These are phyloP conservation scores for Imleria badia DNA, from an alignment of 768 basidiomycete species.

Conservation along the genomic window DNA sequence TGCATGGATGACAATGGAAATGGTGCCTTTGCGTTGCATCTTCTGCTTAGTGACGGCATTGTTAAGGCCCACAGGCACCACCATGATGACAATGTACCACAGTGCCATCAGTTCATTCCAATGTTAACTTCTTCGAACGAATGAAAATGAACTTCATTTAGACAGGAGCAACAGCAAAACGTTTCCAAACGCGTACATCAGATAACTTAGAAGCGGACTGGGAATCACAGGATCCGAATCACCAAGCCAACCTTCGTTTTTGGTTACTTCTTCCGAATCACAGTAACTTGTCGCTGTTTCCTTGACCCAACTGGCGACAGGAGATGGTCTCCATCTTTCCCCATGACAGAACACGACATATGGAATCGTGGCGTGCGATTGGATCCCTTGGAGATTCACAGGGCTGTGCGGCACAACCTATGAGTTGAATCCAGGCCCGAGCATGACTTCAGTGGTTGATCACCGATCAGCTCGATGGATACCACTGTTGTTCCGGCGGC, in stretches of 20 bases:
- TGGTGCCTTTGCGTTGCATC: not conserved
- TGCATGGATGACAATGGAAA: not conserved
- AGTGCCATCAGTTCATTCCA: not conserved
- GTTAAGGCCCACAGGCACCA: not conserved
- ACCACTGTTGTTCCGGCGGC: not conserved
- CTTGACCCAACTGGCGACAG: not conserved
- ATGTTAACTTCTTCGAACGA: not conserved
- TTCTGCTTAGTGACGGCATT: not conserved
- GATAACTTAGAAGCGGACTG: not conserved
- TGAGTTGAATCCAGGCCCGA: not conserved
- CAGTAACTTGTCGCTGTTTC: not conserved
- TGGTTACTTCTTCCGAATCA: not conserved
- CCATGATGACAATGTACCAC: not conserved
- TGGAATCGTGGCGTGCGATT: not conserved
- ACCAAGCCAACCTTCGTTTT: not conserved
- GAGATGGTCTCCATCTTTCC: not conserved
- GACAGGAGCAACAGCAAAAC: not conserved
- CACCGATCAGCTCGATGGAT: not conserved
- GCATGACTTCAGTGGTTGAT: not conserved
- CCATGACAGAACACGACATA: not conserved
- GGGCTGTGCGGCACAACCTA: not conserved
- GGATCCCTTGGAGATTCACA: not conserved
- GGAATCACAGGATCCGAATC: too few relatives aligned
- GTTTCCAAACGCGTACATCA: not conserved
- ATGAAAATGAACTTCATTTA: not conserved